Conservation (phyloP, 371 early-diverging fungal species). For the Circinella minor region DNA sequence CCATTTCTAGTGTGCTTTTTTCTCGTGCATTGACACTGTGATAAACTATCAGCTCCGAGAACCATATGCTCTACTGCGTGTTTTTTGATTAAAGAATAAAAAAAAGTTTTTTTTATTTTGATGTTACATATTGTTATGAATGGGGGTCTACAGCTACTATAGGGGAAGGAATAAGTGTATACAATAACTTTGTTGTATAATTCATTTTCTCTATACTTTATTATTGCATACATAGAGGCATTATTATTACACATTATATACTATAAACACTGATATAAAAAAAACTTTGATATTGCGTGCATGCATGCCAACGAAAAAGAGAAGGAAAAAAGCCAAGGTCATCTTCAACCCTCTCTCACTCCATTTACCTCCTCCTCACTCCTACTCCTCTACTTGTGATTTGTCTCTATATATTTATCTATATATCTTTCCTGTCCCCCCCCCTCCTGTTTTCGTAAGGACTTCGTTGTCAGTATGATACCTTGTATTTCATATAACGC, state of each 20-base stretch:
- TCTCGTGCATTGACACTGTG: slow-evolving; percentile 9
- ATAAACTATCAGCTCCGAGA: slow-evolving; percentile 5
- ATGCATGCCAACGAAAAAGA: slow-evolving; percentile 9
- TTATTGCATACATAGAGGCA: too few relatives aligned
- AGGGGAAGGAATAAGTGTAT: slow-evolving; percentile 7
- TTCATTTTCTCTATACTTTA: too few relatives aligned
- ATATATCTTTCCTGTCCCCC: too few relatives aligned
- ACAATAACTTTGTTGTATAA: too few relatives aligned
- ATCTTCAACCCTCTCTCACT: neutral
- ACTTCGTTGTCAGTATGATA: slow-evolving; percentile 7
- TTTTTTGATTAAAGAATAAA: neutral
- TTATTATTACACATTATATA: too few relatives aligned
- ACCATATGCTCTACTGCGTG: slow-evolving; percentile 7
- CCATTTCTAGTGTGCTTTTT: slow-evolving; percentile 20
- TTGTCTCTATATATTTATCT: neutral
- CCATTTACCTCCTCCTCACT: neutral
- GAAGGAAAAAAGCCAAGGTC: slow-evolving; percentile 8
- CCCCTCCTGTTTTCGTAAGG: neutral
- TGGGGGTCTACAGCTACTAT: too few relatives aligned
- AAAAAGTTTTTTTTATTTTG: neutral
- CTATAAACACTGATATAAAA: too few relatives aligned
- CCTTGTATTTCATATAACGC: neutral
- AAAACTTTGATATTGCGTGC: neutral
- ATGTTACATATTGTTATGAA: too few relatives aligned
- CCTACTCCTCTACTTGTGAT: neutral